Percentiles rank a stretch among this genome's conserved stretches.
phyloP scores from a whole-genome alignment of 768 basidiomycete genomes.

The Termitomyces sp. region DNA sequence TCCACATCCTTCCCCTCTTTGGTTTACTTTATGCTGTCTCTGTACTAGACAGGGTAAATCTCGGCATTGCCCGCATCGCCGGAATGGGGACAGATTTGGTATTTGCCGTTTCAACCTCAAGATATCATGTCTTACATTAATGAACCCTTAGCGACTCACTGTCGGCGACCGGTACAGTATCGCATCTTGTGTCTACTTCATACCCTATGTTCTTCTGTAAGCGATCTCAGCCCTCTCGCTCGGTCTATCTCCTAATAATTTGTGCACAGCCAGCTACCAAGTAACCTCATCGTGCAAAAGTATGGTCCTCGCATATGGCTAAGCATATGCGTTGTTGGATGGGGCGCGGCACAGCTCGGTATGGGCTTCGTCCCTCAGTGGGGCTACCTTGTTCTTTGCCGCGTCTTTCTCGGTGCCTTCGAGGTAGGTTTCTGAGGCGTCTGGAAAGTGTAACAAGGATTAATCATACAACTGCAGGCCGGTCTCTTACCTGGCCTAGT shows the following conservation, averaged over 20 bases:
- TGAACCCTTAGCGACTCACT: slow-evolving; percentile 18
- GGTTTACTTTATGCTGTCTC: slow-evolving; percentile 28
- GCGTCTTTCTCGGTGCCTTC: slow-evolving; percentile 34
- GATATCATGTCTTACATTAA: background rate
- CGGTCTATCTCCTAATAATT: background rate
- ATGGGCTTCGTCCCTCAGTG: slow-evolving; percentile 39
- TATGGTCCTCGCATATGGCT: slow-evolving; percentile 37
- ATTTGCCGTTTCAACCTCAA: background rate
- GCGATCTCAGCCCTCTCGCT: slow-evolving; percentile 4
- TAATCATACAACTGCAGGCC: slow-evolving; percentile 17
- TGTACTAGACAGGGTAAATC: slow-evolving; percentile 27
- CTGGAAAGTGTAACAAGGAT: background rate
- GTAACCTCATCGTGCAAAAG: slow-evolving; percentile 33
- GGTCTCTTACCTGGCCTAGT: slow-evolving; percentile 37
- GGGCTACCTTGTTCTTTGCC: slow-evolving; percentile 31
- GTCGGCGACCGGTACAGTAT: slow-evolving; percentile 32
- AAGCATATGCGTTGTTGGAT: slow-evolving; percentile 30
- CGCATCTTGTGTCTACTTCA: slow-evolving; percentile 34
- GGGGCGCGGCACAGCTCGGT: slow-evolving; percentile 36
- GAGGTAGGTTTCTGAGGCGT: slow-evolving; percentile 23
- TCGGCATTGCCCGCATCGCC: slow-evolving; percentile 27
- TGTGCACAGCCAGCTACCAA: slow-evolving; percentile 33
- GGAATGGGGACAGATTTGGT: slow-evolving; percentile 31
- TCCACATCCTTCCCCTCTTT: slow-evolving; percentile 28
- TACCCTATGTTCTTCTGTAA: slow-evolving; percentile 37